Base-by-base conservation (phyloP, 2,329 filamentous ascomycete species). In the Penicillium griseofulvum region DNA sequence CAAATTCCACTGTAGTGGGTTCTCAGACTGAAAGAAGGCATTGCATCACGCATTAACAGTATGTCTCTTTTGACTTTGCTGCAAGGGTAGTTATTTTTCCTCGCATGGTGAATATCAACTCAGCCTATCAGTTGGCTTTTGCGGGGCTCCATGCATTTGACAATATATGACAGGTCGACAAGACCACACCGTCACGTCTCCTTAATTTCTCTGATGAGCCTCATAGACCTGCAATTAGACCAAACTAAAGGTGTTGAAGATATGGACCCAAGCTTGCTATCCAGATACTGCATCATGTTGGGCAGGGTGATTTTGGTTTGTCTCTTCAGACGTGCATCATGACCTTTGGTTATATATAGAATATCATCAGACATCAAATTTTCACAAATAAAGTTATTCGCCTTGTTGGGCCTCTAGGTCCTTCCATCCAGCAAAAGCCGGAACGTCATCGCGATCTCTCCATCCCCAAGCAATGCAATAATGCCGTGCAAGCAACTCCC, bases 391-490 rank as follows among this genome's bases (percentile, higher is more conserved):
- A 39, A 37, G 34, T 48, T 49, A 62, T 34, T 59, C 58, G 19
- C 56, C 58, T 44, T 48, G 24, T 44, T 76, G 71, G 34, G 55
- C 62, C 50, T 68, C 61, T 41, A 78, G 39, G 11, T 59, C 60
- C 41, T 58, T 67, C 76, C 76, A 79, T 11, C 62, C 64, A 26
- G 63, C 60, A 64, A 76, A 77, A 8, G 60, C 60, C n/a, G 53
- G 49, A 34, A 44, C 28, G 41, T 56, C 50, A 24, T 62, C 58
- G 67, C 71, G 49, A 31, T 86, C 84, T 64, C 83, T 86, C 84
- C 89, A 95, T 1, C 87, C 94, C 93, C 93, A 97, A 4, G 86
- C 87, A 41, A 99, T 82, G 60, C 92, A 86, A 68, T 99, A 99
- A 78, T 99, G 94, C 61, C 83, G 84, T 0, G 91, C 90, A 64